Conservation (phyloP, 257 asterid genomes). For the Forsythia suspensa region DNA sequence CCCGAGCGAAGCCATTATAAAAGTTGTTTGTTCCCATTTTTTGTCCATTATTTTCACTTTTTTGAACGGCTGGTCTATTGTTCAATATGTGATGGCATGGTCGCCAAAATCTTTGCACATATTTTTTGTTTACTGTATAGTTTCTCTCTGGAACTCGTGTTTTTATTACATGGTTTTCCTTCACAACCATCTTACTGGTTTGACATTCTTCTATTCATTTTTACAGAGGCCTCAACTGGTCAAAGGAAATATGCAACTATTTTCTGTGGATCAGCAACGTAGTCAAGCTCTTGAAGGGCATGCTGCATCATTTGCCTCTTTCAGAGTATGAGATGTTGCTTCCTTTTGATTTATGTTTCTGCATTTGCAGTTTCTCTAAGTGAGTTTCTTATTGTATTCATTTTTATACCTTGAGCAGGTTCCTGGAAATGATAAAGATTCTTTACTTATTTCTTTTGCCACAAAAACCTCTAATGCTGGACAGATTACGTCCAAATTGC, state of each 20-base stretch:
- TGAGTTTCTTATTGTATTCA: constrained; percentile 21
- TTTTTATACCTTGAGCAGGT: constrained; percentile 48
- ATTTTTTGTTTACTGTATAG: background rate
- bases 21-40: background rate
- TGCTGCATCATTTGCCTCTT: constrained; percentile 92
- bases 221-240: constrained; percentile 91
- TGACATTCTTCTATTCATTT: constrained; percentile 17
- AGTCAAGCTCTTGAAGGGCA: constrained; percentile 99
- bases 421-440: constrained; percentile 88
- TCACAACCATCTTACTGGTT: constrained; percentile 23
- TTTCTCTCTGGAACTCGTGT: background rate
- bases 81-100: background rate
- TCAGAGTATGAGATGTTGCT: constrained; percentile 51
- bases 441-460: constrained; percentile 92
- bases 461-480: constrained; percentile 82
- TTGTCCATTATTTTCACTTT: background rate
- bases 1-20: background rate
- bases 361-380: constrained; percentile 17
- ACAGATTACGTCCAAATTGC: constrained; percentile 85
- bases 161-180: constrained; percentile 11
- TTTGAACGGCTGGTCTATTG: background rate
- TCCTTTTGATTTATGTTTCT: constrained; percentile 11
- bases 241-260: constrained; percentile 97
- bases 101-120: background rate
- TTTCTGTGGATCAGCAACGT: constrained; percentile 93